Evolutionary conservation across 495 filamentous ascomycete genomes (phyloP).

Genomic region (Penicillium pancosmium): DNA sequence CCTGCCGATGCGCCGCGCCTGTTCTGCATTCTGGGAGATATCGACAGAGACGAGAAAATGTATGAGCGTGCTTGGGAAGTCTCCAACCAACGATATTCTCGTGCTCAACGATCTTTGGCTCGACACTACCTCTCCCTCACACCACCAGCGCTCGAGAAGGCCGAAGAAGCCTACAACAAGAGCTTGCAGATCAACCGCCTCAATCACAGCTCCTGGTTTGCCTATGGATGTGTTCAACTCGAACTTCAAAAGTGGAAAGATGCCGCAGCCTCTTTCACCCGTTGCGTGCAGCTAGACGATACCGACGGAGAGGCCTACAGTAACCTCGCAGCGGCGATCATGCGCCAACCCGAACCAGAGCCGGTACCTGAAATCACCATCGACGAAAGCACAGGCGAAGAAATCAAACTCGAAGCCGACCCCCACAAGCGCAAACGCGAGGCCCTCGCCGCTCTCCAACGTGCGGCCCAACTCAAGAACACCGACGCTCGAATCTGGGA

Average conservation of each 20-base stretch:
- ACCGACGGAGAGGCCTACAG: slow-evolving; percentile 92
- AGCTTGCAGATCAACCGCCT: slow-evolving; percentile 78
- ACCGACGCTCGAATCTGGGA: slow-evolving; percentile 93
- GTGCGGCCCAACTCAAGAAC: slow-evolving; percentile 77
- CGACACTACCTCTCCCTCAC: slow-evolving; percentile 68
- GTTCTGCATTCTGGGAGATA: slow-evolving; percentile 92
- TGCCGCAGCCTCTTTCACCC: slow-evolving; percentile 83
- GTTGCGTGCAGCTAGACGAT: slow-evolving; percentile 79
- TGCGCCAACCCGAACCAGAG: slow-evolving; percentile 50
- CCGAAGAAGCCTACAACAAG: slow-evolving; percentile 74
- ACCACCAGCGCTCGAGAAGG: slow-evolving; percentile 61
- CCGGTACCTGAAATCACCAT: slow-evolving; percentile 35
- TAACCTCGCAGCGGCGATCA: slow-evolving; percentile 84
- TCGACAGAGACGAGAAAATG: slow-evolving; percentile 70
- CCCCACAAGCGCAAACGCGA: slow-evolving; percentile 67
- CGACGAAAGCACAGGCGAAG: slow-evolving; percentile 23
- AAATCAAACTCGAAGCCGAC: slow-evolving; percentile 38
- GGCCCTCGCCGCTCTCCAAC: slow-evolving; percentile 80
- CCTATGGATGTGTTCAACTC: slow-evolving; percentile 84
- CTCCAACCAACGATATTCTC: slow-evolving; percentile 75
- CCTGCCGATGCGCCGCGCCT: slow-evolving; percentile 84
- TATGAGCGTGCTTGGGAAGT: slow-evolving; percentile 91
- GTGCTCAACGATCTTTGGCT: slow-evolving; percentile 85
- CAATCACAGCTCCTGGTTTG: slow-evolving; percentile 83
- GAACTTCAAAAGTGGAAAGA: slow-evolving; percentile 73